Evolutionary conservation across 139 green algal genomes (phyloP).

Genomic region (Deuterostichococcus epilithicus): DNA sequence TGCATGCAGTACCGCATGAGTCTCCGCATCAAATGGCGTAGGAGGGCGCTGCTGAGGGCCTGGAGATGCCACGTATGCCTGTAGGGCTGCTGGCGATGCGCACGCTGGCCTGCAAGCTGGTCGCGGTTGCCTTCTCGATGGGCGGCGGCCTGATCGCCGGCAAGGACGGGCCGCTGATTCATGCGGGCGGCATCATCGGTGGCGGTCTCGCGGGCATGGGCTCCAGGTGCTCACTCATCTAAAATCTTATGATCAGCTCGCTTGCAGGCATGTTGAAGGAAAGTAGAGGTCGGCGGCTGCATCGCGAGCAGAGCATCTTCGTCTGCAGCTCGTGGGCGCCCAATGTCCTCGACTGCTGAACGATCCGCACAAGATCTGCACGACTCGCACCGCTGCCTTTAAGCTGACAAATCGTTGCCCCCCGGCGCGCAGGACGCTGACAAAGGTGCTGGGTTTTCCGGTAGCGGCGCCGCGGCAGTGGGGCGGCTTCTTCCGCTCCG

Average conservation of each 20-base stretch:
- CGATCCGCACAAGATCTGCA: too few relatives aligned
- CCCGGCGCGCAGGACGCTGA: background rate
- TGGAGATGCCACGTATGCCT: background rate
- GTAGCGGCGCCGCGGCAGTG: constrained; percentile 15
- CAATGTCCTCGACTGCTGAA: too few relatives aligned
- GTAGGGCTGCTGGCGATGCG: constrained; percentile 28
- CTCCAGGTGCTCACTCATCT: constrained; percentile 19
- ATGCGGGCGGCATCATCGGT: constrained; percentile 70
- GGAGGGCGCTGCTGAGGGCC: background rate
- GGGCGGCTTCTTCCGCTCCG: constrained; percentile 55
- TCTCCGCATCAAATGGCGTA: too few relatives aligned
- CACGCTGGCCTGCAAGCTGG: constrained; percentile 72
- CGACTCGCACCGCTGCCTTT: too few relatives aligned
- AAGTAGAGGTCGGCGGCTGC: background rate
- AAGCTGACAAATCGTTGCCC: too few relatives aligned
- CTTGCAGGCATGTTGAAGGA: background rate
- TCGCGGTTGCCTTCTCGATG: constrained; percentile 67
- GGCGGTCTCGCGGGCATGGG: constrained; percentile 49
- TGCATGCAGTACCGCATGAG: background rate
- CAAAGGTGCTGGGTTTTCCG: background rate
- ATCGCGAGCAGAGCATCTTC: background rate
- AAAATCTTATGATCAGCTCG: background rate
- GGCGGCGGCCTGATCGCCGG: constrained; percentile 64
- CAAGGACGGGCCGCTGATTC: constrained; percentile 82
- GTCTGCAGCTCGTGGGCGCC: too few relatives aligned